A percentile compares a stretch with the other conserved stretches of the same genome.
Conservation (phyloP, 495 filamentous ascomycete genomes). For the Xylaria palmicola region DNA sequence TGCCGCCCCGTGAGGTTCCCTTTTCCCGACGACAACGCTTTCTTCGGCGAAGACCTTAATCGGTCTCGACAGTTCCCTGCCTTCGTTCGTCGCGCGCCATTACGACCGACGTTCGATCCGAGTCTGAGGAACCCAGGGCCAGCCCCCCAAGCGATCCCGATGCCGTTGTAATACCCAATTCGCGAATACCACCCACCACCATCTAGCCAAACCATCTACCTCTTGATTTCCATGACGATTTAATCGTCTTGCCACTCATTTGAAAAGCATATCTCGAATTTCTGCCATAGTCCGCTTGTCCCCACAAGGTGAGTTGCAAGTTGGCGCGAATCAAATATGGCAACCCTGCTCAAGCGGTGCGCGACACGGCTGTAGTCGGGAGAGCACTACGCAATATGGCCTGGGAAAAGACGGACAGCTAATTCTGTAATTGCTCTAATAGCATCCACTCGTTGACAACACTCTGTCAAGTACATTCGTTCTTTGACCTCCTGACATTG, state of each 20-base stretch:
- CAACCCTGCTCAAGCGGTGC: neutral
- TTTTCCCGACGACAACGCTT: constrained; percentile 17
- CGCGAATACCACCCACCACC: constrained; percentile 10
- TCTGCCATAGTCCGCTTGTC: constrained; percentile 13
- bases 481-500: constrained; percentile 50
- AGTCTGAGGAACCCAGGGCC: constrained; percentile 17
- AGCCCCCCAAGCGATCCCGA: constrained; percentile 6
- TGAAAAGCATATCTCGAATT: constrained; percentile 14
- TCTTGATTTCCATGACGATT: constrained; percentile 14
- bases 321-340: neutral
- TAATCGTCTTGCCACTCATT: constrained; percentile 20
- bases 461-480: constrained; percentile 65
- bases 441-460: constrained; percentile 59
- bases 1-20: constrained; percentile 17
- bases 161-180: constrained; percentile 17
- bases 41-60: constrained; percentile 16
- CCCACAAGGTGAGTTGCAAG: constrained; percentile 10
- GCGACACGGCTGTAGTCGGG: neutral
- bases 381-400: neutral
- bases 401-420: neutral
- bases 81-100: constrained; percentile 16
- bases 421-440: constrained; percentile 9
- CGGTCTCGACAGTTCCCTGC: constrained; percentile 15
- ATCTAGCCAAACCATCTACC: constrained; percentile 10
- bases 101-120: constrained; percentile 20